phyloP scores from a whole-genome alignment of 495 filamentous ascomycete species.

The Neurospora sublineolata region DNA sequence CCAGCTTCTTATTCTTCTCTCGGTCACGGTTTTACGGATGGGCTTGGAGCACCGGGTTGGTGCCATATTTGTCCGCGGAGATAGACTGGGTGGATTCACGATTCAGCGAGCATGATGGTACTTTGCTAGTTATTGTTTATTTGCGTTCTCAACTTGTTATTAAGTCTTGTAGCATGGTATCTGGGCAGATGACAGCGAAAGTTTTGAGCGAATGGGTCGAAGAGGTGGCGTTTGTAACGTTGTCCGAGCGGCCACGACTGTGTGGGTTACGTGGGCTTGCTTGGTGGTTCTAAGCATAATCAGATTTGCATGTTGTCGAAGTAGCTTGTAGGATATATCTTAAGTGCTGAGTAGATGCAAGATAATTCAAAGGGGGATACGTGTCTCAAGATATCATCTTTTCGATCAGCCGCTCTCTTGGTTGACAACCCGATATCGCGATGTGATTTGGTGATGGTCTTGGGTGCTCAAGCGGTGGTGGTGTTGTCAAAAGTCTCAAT shows the following conservation, averaged over 20 bases:
- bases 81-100: background rate
- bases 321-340: background rate
- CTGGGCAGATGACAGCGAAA: background rate
- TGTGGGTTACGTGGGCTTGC: background rate
- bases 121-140: background rate
- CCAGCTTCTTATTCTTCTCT: background rate
- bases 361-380: background rate
- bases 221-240: background rate
- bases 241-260: background rate
- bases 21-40: background rate
- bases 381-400: background rate
- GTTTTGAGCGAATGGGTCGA: background rate
- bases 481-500: background rate
- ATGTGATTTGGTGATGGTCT: background rate
- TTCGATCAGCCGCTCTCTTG: background rate
- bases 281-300: background rate
- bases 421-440: background rate
- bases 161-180: background rate
- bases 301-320: background rate
- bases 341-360: background rate
- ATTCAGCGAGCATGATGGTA: background rate
- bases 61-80: background rate
- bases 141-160: background rate
- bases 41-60: background rate
- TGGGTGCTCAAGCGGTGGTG: background rate